phyloP scores from a whole-genome alignment of 441 rosid species.

The Corymbia calophylla region DNA sequence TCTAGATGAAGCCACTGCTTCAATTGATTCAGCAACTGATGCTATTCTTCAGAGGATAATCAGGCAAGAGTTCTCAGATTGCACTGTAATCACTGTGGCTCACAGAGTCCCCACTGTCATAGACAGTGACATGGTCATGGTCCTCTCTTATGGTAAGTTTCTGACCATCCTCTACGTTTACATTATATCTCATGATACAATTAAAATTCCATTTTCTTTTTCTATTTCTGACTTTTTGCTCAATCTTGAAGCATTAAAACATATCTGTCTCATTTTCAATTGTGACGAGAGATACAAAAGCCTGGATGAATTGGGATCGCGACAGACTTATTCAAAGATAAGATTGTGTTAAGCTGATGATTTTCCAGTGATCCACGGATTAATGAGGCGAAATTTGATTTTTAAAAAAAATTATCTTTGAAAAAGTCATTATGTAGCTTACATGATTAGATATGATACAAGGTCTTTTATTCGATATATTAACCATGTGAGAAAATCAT shows the following conservation, averaged over 20 bases:
- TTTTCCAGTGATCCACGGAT: background rate
- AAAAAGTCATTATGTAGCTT: background rate
- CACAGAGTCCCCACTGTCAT: slow-evolving; percentile 86
- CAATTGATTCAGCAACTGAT: slow-evolving; percentile 80
- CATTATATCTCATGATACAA: background rate
- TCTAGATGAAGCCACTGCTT: slow-evolving; percentile 94
- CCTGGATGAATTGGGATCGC: too few species aligned
- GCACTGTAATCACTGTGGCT: slow-evolving; percentile 77
- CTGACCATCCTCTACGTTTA: background rate
- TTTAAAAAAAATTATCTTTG: background rate
- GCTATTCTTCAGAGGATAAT: slow-evolving; percentile 64
- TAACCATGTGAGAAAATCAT: background rate
- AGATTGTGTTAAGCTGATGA: background rate
- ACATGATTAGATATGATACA: background rate
- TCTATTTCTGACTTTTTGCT: background rate
- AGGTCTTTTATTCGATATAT: background rate
- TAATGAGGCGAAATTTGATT: background rate
- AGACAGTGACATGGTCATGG: slow-evolving; percentile 91
- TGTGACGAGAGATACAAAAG: background rate
- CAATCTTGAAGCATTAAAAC: background rate
- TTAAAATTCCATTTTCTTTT: background rate
- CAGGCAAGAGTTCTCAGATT: slow-evolving; percentile 56
- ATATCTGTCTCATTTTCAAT: background rate
- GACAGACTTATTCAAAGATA: background rate
- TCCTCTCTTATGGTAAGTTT: slow-evolving; percentile 60